phyloP scores from a whole-genome alignment of 768 basidiomycete genomes.

The Leccinum incarnatum region DNA sequence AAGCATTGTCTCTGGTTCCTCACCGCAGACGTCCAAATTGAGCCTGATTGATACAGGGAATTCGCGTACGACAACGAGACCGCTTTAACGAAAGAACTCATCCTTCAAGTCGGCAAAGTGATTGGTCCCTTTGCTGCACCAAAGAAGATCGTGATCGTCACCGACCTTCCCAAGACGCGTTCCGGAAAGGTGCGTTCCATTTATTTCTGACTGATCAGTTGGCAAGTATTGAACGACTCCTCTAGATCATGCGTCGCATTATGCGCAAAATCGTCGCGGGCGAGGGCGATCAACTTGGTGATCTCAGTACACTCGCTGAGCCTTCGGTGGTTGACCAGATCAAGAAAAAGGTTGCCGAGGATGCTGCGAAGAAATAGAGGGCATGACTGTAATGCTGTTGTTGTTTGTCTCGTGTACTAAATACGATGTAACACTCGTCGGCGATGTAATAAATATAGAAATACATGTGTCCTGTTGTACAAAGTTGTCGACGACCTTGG shows the following conservation, averaged over 20 bases:
- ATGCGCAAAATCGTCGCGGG: slow-evolving; percentile 95
- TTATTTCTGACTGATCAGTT: not conserved
- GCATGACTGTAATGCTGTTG: not conserved
- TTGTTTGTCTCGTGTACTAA: not conserved
- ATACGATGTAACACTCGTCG: not conserved
- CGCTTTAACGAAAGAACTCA: slow-evolving; percentile 78
- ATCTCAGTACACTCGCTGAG: slow-evolving; percentile 90
- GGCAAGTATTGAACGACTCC: not conserved
- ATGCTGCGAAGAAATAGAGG: slow-evolving; percentile 14
- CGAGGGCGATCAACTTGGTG: slow-evolving; percentile 93
- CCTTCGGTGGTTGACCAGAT: slow-evolving; percentile 82
- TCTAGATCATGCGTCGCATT: slow-evolving; percentile 88
- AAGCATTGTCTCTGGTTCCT: slow-evolving; percentile 25
- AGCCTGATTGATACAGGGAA: slow-evolving; percentile 46
- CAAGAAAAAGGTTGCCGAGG: slow-evolving; percentile 69
- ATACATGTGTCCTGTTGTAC: not conserved
- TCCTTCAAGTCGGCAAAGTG: slow-evolving; percentile 93
- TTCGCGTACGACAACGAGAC: slow-evolving; percentile 80
- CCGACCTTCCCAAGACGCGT: slow-evolving; percentile 90
- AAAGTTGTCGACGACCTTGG: not conserved
- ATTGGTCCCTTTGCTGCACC: slow-evolving; percentile 98
- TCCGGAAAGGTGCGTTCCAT: slow-evolving; percentile 70
- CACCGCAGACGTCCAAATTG: not conserved
- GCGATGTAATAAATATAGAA: slow-evolving; percentile 1
- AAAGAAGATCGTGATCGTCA: slow-evolving; percentile 83